Base-by-base conservation (phyloP, 306 rosid species). In the Glycyrrhiza uralensis region DNA sequence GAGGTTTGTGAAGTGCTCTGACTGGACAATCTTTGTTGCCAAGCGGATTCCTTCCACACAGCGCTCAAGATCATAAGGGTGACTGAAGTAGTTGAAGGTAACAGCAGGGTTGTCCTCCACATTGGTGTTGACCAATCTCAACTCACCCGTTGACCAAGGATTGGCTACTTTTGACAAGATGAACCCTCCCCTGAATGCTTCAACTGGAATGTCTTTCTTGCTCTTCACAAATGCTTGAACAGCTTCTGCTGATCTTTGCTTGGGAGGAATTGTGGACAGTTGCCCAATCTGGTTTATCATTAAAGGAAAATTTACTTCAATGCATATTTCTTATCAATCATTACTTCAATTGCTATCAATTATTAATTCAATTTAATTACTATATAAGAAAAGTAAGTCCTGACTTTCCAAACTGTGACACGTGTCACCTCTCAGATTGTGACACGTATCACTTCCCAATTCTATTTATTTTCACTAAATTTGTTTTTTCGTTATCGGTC, bases 51-150 rank as follows among this genome's bases (percentile, higher is more conserved):
- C 98, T 4, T 83, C 82, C 3, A 94, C 96, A 12, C 98, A 94
- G 9, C 96, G 90, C 6, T 80, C 64, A 52, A 94, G 85, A 85
- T 94, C 98, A 17, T 72, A 47, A 0, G 97, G 97, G 66, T 91
- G 95, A 38, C 61, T 86, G 83, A 91, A 91, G 84, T 94, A 94
- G 83, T 94, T 94, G 98, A 94, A 94, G 63, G 96, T 86, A 22
- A 94, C 85, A 2, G 77, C 59, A 30, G 98, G 98, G 77, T 94
- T 94, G 72, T 88, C 97, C 2, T 87, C 84, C 5, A 85, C 85
- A 30, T 93, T 87, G 61, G 91, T 84, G 85, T 80, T 89, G 61
- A 6, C 33, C 71, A 94, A 69, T 39, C 10, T 77, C 60, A 94
- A 89, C 15, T 89, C 82, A 23, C 98, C 98, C 24, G 83, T 74